Evolutionary conservation across 129 eudicot genomes (phyloP).

Genomic region (Saposhnikovia divaricata): DNA sequence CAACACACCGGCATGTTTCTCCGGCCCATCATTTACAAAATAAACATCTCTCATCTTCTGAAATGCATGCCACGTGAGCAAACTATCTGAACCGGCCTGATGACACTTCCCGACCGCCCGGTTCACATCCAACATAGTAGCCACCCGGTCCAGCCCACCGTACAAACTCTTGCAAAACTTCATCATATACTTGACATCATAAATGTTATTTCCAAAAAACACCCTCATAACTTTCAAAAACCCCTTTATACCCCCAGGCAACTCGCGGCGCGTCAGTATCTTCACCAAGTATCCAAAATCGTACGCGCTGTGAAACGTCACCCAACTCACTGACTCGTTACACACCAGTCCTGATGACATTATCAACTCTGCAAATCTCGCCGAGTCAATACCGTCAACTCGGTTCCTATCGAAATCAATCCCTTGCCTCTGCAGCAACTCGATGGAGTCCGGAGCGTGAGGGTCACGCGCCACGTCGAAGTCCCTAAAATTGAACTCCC

Average conservation of each 20-base stretch:
- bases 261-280: constrained; percentile 20
- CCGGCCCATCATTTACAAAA: constrained; percentile 19
- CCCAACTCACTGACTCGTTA: constrained; percentile 23
- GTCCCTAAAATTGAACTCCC: constrained; percentile 21
- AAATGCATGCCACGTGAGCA: constrained; percentile 22
- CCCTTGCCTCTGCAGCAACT: constrained; percentile 12
- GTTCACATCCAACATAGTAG: constrained; percentile 30
- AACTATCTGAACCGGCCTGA: constrained; percentile 28
- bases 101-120: constrained; percentile 29
- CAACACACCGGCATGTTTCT: constrained; percentile 26
- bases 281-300: constrained; percentile 26
- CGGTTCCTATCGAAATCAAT: constrained; percentile 20
- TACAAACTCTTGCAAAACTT: constrained; percentile 22
- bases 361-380: constrained; percentile 18
- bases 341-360: constrained; percentile 24
- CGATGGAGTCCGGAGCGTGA: constrained; percentile 18
- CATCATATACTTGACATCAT: constrained; percentile 21
- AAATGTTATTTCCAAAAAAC: constrained; percentile 19
- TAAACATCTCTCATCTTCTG: constrained; percentile 19
- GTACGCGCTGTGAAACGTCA: constrained; percentile 27
- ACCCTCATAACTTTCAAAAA: constrained; percentile 14
- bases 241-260: constrained; percentile 8
- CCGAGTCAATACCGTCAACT: constrained; percentile 16
- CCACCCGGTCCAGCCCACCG: constrained; percentile 25
- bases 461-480: constrained; percentile 22